phyloP scores from a whole-genome alignment of 2,329 filamentous ascomycete species.

The Clonostachys chloroleuca region DNA sequence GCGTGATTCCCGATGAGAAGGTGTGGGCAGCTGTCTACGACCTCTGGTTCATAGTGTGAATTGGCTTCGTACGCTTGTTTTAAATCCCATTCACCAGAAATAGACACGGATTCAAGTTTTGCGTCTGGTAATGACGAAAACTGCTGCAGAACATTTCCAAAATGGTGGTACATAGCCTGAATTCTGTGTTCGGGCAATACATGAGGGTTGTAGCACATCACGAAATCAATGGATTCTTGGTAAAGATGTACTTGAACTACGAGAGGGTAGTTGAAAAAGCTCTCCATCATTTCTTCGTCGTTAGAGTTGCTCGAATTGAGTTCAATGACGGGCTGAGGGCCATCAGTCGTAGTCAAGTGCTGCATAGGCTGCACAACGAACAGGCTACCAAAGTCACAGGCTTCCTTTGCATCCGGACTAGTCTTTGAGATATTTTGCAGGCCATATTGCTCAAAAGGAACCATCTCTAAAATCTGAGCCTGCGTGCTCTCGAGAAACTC shows the following conservation, averaged over 20 bases:
- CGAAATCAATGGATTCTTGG: not conserved
- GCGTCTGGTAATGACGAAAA: not conserved
- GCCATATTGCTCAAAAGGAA: slow-evolving; percentile 9
- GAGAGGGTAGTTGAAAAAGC: slow-evolving; percentile 5
- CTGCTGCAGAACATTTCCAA: not conserved
- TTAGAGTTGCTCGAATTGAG: not conserved
- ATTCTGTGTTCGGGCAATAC: not conserved
- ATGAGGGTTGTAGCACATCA: slow-evolving; percentile 2
- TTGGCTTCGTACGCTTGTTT: not conserved
- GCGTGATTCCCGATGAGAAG: not conserved
- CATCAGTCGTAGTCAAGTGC: not conserved
- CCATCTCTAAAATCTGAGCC: slow-evolving; percentile 3
- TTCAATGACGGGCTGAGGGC: not conserved
- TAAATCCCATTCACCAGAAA: not conserved
- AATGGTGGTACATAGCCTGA: slow-evolving; percentile 1
- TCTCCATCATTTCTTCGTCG: slow-evolving; percentile 15
- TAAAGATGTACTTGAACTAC: slow-evolving; percentile 1
- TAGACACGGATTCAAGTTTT: not conserved
- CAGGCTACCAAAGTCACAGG: slow-evolving; percentile 1
- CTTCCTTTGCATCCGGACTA: not conserved
- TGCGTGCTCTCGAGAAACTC: not conserved
- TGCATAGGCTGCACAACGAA: slow-evolving; percentile 5
- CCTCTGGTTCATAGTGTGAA: slow-evolving; percentile 11
- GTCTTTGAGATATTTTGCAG: slow-evolving; percentile 7
- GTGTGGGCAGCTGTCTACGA: not conserved